phyloP scores from a whole-genome alignment of 2,329 filamentous ascomycete genomes.

The Sclerotinia subarctica region DNA sequence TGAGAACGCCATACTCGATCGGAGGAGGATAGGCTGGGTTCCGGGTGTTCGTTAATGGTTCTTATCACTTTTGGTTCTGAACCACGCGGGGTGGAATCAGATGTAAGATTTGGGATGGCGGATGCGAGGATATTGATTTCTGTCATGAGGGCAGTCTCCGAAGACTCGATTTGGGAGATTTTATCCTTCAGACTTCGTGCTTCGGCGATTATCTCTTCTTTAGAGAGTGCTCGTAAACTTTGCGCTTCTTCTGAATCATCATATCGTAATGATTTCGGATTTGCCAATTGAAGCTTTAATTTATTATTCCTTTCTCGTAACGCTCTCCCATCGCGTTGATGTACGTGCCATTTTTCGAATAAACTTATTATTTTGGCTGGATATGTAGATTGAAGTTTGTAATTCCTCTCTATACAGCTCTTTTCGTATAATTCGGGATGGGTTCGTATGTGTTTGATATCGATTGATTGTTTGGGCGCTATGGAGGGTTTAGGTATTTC shows the following conservation, averaged over 20 bases:
- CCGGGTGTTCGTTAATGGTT: conserved; percentile 74
- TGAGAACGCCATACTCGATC: conserved; percentile 63
- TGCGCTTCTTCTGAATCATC: conserved; percentile 37
- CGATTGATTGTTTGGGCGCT: conserved; percentile 74
- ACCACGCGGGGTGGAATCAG: conserved; percentile 69
- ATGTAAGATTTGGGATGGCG: conserved; percentile 83
- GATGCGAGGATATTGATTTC: conserved; percentile 75
- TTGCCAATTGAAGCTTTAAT: conserved; percentile 56
- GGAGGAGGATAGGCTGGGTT: conserved; percentile 40
- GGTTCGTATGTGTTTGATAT: conserved; percentile 87
- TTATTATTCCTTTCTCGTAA: conserved; percentile 66
- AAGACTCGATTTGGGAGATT: conserved; percentile 57
- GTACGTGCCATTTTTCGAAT: conserved; percentile 55
- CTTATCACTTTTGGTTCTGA: conserved; percentile 61
- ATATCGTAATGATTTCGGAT: conserved; percentile 47
- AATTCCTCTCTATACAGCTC: conserved; percentile 85
- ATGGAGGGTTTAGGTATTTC: conserved; percentile 44
- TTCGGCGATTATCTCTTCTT: conserved; percentile 57
- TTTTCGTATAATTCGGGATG: conserved; percentile 75
- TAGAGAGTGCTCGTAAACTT: conserved; percentile 38
- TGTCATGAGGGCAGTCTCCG: conserved; percentile 55
- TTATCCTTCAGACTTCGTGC: conserved; percentile 62
- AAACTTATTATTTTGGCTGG: conserved; percentile 55
- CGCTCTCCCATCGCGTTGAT: conserved; percentile 58
- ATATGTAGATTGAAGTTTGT: conserved; percentile 54